These are phyloP conservation scores for Penicillium sp. DNA, from an alignment of 2,329 filamentous ascomycete genomes.

Conservation along the genomic window DNA sequence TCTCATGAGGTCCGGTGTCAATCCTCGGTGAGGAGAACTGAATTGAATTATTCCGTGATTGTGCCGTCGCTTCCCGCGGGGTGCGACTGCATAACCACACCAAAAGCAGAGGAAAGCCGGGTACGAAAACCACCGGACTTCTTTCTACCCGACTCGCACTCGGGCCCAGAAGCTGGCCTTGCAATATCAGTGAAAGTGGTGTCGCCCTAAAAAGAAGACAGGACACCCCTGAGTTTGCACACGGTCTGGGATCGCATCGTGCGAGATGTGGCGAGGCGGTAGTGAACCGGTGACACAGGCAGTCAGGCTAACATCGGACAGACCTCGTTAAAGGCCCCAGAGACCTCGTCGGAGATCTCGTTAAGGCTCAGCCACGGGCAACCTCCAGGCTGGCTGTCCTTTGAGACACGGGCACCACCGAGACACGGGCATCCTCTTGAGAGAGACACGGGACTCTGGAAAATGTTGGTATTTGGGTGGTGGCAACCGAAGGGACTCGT, in stretches of 20 bases:
- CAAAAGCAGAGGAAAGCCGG: constrained; percentile 14
- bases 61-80: no score
- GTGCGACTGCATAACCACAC: constrained; percentile 6
- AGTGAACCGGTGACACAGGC: constrained; percentile 12
- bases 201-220: constrained; percentile 14
- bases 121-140: constrained; percentile 13
- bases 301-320: constrained; percentile 10
- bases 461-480: no score
- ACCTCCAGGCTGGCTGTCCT: not conserved
- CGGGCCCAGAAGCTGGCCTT: constrained; percentile 14
- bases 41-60: constrained; percentile 12
- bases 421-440: no score
- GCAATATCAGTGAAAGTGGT: constrained; percentile 13
- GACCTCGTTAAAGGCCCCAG: constrained; percentile 13
- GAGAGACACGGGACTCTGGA: no score
- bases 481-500: no score
- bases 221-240: constrained; percentile 15
- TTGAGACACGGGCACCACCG: no score
- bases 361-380: constrained; percentile 16
- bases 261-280: constrained; percentile 10
- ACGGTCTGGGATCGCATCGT: constrained; percentile 14
- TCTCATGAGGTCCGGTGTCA: constrained; percentile 16
- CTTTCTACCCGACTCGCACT: constrained; percentile 15
- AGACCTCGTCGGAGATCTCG: constrained; percentile 11
- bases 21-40: constrained; percentile 7